Percentiles rank a stretch among this genome's conserved stretches.
Evolutionary conservation across 1,284 basidiomycete species (phyloP).

Genomic region (Mycena sp.): DNA sequence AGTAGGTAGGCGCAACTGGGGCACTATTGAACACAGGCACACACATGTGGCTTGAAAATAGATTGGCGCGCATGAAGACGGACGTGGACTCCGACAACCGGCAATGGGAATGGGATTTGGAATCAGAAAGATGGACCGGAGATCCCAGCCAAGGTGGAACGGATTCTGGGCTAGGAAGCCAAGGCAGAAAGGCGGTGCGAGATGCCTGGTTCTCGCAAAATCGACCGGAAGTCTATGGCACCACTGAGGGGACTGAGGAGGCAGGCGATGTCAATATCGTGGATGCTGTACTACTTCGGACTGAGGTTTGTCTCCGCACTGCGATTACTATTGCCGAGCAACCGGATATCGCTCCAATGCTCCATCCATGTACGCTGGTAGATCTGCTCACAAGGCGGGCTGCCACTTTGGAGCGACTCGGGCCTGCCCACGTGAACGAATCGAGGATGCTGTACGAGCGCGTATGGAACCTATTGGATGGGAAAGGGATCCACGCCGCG

Average conservation of each 20-base stretch:
- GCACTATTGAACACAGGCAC: slow-evolving; percentile 57
- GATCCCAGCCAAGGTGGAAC: slow-evolving; percentile 71
- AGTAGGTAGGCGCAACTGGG: slow-evolving; percentile 39
- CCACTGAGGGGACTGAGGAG: neutral
- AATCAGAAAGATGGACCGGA: slow-evolving; percentile 81
- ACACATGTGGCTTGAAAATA: slow-evolving; percentile 78
- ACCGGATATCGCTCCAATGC: slow-evolving; percentile 43
- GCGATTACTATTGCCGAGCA: slow-evolving; percentile 60
- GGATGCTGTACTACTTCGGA: slow-evolving; percentile 18
- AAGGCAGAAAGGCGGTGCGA: slow-evolving; percentile 73
- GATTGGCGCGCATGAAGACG: slow-evolving; percentile 10
- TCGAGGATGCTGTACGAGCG: slow-evolving; percentile 72
- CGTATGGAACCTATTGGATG: slow-evolving; percentile 61
- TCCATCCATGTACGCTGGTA: slow-evolving; percentile 62
- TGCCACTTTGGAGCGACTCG: slow-evolving; percentile 74
- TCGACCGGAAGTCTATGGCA: slow-evolving; percentile 17
- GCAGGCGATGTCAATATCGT: slow-evolving; percentile 7
- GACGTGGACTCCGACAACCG: slow-evolving; percentile 58
- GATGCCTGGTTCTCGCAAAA: slow-evolving; percentile 80
- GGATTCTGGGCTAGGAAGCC: slow-evolving; percentile 73
- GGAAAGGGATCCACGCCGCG: slow-evolving; percentile 55
- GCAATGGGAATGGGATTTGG: slow-evolving; percentile 79
- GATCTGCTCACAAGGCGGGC: slow-evolving; percentile 74
- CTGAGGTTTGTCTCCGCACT: slow-evolving; percentile 34
- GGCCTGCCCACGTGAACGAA: slow-evolving; percentile 64